Conservation (phyloP, 805 yeast genomes). For the Metschnikowia anglica region DNA sequence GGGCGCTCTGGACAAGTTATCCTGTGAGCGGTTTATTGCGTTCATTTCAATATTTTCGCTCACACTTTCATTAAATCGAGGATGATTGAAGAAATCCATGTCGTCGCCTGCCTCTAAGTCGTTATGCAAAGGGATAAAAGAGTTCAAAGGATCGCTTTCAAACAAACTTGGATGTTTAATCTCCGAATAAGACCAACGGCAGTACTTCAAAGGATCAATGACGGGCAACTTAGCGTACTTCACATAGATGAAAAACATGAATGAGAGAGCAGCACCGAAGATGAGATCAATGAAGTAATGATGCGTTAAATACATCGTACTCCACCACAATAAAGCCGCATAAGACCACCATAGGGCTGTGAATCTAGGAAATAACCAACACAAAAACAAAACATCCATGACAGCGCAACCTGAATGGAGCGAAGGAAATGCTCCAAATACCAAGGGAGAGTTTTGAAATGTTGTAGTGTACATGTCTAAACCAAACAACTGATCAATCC, state of each 20-base stretch:
- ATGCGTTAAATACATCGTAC: constrained; percentile 96
- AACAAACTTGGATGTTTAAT: constrained; percentile 28
- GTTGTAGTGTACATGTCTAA: constrained; percentile 79
- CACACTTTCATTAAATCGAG: constrained; percentile 12
- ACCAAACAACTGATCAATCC: constrained; percentile 80
- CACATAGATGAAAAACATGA: constrained; percentile 65
- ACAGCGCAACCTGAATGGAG: constrained; percentile 93
- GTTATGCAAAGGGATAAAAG: constrained; percentile 16
- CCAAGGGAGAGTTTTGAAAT: constrained; percentile 83
- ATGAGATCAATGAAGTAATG: constrained; percentile 92
- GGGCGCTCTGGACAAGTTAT: constrained; percentile 1
- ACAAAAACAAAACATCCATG: constrained; percentile 85
- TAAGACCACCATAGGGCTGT: constrained; percentile 68
- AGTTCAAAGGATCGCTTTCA: constrained; percentile 34
- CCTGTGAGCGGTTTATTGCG: constrained; percentile 14
- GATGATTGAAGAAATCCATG: constrained; percentile 10
- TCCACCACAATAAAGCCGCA: constrained; percentile 97
- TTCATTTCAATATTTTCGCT: constrained; percentile 26
- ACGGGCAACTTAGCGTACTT: constrained; percentile 69
- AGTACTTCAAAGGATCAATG: constrained; percentile 49
- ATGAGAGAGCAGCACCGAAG: constrained; percentile 87
- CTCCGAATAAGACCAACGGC: constrained; percentile 66
- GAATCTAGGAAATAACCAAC: constrained; percentile 74
- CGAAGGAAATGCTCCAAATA: constrained; percentile 87
- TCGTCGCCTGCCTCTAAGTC: constrained; percentile 12